These are phyloP conservation scores for Pinguiococcus pyrenoidosus DNA, from an alignment of 108 stramenopile genomes.

Conservation along the genomic window DNA sequence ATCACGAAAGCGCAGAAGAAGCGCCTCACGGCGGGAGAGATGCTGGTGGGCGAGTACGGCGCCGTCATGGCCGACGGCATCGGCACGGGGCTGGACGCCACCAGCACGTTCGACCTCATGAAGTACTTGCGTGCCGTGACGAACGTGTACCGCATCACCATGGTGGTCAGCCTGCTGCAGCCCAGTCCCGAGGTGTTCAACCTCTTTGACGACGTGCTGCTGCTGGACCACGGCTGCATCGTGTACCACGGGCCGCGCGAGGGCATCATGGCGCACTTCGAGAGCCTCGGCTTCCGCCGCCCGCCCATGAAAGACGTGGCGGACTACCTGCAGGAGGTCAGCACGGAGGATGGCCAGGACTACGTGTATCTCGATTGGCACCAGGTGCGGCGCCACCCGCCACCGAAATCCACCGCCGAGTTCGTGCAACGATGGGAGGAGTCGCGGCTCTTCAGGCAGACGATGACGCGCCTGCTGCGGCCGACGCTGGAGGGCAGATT, in stretches of 20 bases:
- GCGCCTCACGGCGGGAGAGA: slow-evolving; percentile 72
- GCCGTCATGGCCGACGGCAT: slow-evolving; percentile 51
- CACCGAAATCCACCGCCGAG: too few relatives aligned
- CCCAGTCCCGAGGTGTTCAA: slow-evolving; percentile 80
- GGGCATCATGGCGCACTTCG: slow-evolving; percentile 43
- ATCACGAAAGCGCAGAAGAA: slow-evolving; percentile 70
- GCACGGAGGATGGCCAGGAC: neutral
- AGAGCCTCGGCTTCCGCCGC: slow-evolving; percentile 45
- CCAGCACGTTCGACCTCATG: slow-evolving; percentile 68
- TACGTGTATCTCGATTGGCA: too few relatives aligned
- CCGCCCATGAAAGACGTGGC: slow-evolving; percentile 59
- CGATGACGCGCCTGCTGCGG: too few relatives aligned
- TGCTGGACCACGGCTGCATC: slow-evolving; percentile 59
- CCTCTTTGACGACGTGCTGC: slow-evolving; percentile 69
- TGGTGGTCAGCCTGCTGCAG: slow-evolving; percentile 54
- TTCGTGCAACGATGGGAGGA: too few relatives aligned
- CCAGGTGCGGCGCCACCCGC: too few relatives aligned
- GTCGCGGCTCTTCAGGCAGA: too few relatives aligned
- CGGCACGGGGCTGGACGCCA: slow-evolving; percentile 60
- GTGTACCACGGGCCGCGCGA: slow-evolving; percentile 68
- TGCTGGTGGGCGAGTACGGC: slow-evolving; percentile 31
- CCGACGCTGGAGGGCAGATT: too few relatives aligned
- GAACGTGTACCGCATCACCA: too few relatives aligned
- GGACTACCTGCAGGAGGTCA: slow-evolving; percentile 42
- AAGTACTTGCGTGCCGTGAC: too few relatives aligned